Conservation (phyloP, 75 land plant genomes). For the Pinus tabuliformis region DNA sequence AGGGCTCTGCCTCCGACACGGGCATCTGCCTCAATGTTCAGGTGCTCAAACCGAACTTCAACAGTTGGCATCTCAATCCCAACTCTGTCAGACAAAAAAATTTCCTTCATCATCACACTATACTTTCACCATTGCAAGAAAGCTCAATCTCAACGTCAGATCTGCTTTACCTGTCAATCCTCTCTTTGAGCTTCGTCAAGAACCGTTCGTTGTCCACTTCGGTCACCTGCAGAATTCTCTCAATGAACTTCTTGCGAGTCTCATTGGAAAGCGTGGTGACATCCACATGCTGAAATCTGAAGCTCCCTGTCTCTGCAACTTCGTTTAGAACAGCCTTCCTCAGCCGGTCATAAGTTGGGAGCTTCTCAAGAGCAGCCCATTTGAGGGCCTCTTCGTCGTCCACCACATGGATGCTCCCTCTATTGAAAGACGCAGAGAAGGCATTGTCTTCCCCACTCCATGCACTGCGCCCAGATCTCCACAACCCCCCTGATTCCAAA, state of each 20-base stretch:
- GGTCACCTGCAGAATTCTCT: conserved; percentile 22
- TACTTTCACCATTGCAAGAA: neutral
- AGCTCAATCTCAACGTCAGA: neutral
- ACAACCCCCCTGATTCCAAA: too few relatives aligned
- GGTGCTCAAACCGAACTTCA: conserved; percentile 75
- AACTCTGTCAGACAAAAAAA: conserved; percentile 36
- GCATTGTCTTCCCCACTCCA: too few relatives aligned
- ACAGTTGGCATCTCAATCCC: conserved; percentile 74
- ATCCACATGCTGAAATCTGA: conserved; percentile 48
- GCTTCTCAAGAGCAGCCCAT: conserved; percentile 83
- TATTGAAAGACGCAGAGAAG: neutral
- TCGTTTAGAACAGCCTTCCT: conserved; percentile 45
- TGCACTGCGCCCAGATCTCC: too few relatives aligned
- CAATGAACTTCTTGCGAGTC: conserved; percentile 15
- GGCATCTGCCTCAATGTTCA: conserved; percentile 53
- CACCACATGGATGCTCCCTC: neutral
- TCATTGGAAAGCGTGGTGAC: conserved; percentile 15
- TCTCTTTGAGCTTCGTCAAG: conserved; percentile 24
- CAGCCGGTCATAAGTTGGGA: conserved; percentile 71
- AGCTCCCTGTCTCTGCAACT: conserved; percentile 2
- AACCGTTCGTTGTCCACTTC: conserved; percentile 37
- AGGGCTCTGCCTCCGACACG: conserved; percentile 62
- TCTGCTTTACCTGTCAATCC: conserved; percentile 31
- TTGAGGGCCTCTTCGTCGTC: conserved; percentile 21
- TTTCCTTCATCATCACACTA: neutral